Base-by-base conservation (phyloP, 2,329 filamentous ascomycete genomes). In the Coniochaeta prunicola region DNA sequence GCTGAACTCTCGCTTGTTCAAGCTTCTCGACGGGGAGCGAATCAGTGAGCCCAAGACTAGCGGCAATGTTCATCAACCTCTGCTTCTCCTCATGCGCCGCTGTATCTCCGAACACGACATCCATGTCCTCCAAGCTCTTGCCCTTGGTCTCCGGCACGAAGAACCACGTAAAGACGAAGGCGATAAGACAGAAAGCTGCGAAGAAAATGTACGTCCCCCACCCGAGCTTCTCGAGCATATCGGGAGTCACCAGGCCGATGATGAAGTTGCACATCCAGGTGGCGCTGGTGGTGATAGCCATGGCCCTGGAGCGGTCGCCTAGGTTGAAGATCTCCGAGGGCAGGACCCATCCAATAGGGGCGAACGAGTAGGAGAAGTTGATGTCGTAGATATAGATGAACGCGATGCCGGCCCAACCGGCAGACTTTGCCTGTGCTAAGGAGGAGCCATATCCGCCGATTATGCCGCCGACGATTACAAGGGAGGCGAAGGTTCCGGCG, bases 231-330 rank as follows among this genome's bases (percentile, higher is more conserved):
- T 79, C 69, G 5, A 85, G 73, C 42, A 85, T 74, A 3, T 79
- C 78, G 0, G 81, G 82, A 0, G 80, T 83, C n/a, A 82, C 79
- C n/a, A 83, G 73, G 17, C 81, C 80, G 60, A 69, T 66, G 48
- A 68, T 77, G 36, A 86, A 86, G 66, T 86, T 85, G 67, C 79
- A 82, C 26, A 83, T 69, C 76, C 82, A 86, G 59, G 80, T 83
- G 1, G 75, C 77, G 62, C 76, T 80, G 0, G 77, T 80, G n/a
- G 78, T 80, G 5, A 84, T 71, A 0, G 80, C 75, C 59, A 89
- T 80, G 28, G 79, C 82, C 63, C 83, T 81, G 15, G 81, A 75
- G 38, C 80, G 75, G 45, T 78, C 80, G 8, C 75, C 77, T 2
- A 83, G 68, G 1, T 80, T 80, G 74, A 80, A 85, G 34, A 85